Evolutionary conservation across 345 rosid genomes (phyloP).

Genomic region (Pugionium cornutum): DNA sequence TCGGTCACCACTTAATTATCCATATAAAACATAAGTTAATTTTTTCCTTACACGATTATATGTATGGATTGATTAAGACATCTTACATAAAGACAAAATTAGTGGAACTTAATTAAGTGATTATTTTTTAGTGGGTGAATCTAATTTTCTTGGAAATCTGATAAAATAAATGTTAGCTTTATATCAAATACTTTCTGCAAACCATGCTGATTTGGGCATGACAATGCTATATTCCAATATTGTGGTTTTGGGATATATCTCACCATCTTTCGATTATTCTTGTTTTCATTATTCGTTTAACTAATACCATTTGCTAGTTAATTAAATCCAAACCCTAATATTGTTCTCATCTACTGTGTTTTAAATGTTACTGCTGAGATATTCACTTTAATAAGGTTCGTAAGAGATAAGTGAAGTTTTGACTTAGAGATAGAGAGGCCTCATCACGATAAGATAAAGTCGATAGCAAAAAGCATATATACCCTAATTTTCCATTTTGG

Average conservation of each 20-base stretch:
- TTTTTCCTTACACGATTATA: too few relatives aligned
- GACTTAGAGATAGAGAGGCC: slow-evolving; percentile 9
- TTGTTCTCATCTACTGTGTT: background rate
- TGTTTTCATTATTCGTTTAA: too few relatives aligned
- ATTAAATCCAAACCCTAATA: background rate
- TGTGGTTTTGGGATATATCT: slow-evolving; percentile 18
- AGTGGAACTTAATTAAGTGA: too few relatives aligned
- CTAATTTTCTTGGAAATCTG: slow-evolving; percentile 19
- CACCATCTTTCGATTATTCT: slow-evolving; percentile 14
- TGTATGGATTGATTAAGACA: too few relatives aligned
- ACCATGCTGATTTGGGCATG: slow-evolving; percentile 30
- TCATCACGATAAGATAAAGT: slow-evolving; percentile 30
- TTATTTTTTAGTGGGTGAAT: too few relatives aligned
- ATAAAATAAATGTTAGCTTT: slow-evolving; percentile 16
- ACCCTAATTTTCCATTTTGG: too few relatives aligned
- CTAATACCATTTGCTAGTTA: background rate
- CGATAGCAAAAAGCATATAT: too few relatives aligned
- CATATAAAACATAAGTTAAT: too few relatives aligned
- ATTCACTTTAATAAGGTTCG: background rate
- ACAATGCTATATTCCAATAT: slow-evolving; percentile 28
- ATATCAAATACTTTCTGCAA: slow-evolving; percentile 11
- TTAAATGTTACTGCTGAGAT: background rate
- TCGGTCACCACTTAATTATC: too few relatives aligned
- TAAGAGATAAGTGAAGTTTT: slow-evolving; percentile 4
- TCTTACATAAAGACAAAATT: too few relatives aligned